These are phyloP conservation scores for Echites panduratus DNA, from an alignment of 257 asterid species.

Conservation along the genomic window DNA sequence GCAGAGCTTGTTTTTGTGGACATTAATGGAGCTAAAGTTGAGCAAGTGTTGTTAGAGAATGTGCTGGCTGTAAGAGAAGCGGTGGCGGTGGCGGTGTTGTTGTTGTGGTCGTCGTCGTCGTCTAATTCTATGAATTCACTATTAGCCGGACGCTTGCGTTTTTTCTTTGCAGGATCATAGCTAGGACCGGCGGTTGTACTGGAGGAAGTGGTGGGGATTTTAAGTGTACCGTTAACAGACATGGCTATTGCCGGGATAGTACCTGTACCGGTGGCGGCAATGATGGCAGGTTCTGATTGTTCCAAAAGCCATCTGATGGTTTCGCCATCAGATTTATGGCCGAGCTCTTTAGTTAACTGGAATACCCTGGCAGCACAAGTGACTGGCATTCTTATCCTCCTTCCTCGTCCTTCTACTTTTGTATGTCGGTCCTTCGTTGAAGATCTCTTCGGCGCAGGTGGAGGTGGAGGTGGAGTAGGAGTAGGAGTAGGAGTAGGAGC, in stretches of 20 bases:
- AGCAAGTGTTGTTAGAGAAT: conserved; percentile 13
- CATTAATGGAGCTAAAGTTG: conserved; percentile 57
- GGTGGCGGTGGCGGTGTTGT: neutral
- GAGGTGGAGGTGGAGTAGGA: no score
- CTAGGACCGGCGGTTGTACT: no score
- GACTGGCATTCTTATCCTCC: conserved; percentile 17
- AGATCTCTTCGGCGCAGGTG: conserved; percentile 34
- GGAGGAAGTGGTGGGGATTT: conserved; percentile 11
- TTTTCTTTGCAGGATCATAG: neutral
- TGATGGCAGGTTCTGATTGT: conserved; percentile 13
- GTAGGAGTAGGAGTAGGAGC: no score
- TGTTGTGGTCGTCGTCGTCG: neutral
- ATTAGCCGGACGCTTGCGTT: neutral
- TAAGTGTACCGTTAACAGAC: conserved; percentile 17
- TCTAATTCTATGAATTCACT: neutral
- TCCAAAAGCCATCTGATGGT: conserved; percentile 19
- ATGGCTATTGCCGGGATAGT: conserved; percentile 14
- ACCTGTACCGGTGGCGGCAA: conserved; percentile 19
- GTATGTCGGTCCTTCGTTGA: conserved; percentile 24
- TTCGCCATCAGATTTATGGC: conserved; percentile 18
- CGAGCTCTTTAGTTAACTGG: conserved; percentile 15
- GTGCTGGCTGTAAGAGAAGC: neutral
- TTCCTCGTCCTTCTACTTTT: conserved; percentile 17
- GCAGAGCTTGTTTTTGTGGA: neutral
- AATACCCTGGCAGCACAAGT: conserved; percentile 18